These are phyloP conservation scores for Cocos nucifera DNA, from an alignment of 176 grass and related monocot species.

Conservation along the genomic window DNA sequence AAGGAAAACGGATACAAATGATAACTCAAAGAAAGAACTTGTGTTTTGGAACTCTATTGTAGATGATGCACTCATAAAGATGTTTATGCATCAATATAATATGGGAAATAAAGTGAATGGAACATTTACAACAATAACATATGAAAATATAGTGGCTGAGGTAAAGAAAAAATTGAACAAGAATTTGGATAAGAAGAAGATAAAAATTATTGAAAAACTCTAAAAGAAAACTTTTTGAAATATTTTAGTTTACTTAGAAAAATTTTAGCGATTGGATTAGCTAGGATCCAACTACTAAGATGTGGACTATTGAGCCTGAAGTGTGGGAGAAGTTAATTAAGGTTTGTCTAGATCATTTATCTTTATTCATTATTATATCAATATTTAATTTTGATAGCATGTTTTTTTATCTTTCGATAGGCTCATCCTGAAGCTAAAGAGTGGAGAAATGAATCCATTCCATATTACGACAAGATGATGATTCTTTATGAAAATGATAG, in stretches of 20 bases:
- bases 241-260: background rate
- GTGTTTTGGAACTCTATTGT: background rate
- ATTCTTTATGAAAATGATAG: too few species aligned
- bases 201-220: background rate
- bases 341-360: background rate
- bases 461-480: too few species aligned
- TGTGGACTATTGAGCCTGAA: background rate
- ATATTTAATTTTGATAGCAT: too few species aligned
- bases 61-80: background rate
- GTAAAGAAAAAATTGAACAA: background rate
- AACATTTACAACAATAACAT: background rate
- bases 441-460: too few species aligned
- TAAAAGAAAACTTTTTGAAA: background rate
- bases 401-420: too few species aligned
- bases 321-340: background rate
- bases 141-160: background rate
- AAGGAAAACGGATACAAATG: background rate
- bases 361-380: too few species aligned
- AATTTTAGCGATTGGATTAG: background rate
- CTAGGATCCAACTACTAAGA: background rate
- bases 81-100: background rate
- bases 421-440: too few species aligned
- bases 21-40: background rate
- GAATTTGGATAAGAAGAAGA: background rate
- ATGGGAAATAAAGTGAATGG: background rate